These are phyloP conservation scores for Acacia acuminata DNA, from an alignment of 306 rosid genomes.

Conservation along the genomic window DNA sequence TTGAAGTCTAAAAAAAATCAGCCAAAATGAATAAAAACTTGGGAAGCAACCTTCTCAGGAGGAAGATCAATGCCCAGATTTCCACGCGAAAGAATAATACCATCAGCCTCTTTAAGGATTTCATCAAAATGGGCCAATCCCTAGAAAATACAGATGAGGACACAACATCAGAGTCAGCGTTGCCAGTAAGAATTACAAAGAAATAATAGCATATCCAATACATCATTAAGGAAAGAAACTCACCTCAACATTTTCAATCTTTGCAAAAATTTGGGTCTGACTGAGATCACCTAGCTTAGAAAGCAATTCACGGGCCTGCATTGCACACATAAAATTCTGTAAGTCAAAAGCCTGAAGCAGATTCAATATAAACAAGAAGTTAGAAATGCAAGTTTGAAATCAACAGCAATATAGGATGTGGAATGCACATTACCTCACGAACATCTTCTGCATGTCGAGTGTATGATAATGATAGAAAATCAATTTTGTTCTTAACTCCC, in stretches of 20 bases:
- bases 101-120: conserved; percentile 94
- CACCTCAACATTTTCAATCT: conserved; percentile 92
- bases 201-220: conserved; percentile 1
- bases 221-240: conserved; percentile 33
- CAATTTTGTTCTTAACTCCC: conserved; percentile 83
- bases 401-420: not conserved
- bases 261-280: conserved; percentile 89
- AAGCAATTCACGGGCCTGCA: conserved; percentile 84
- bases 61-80: conserved; percentile 97
- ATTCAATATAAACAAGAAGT: conserved; percentile 1
- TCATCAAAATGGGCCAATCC: conserved; percentile 91
- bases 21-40: conserved; percentile 12
- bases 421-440: conserved; percentile 62
- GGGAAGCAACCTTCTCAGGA: conserved; percentile 82
- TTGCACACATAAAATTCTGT: conserved; percentile 8
- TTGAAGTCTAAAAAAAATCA: not conserved
- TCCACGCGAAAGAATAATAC: conserved; percentile 90
- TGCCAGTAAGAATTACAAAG: conserved; percentile 5
- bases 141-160: conserved; percentile 42
- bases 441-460: conserved; percentile 92
- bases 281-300: conserved; percentile 70
- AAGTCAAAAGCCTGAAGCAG: conserved; percentile 26
- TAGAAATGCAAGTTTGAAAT: conserved; percentile 13
- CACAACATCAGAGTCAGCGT: conserved; percentile 18
- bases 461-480: conserved; percentile 82